A percentile compares a stretch with the other conserved stretches of the same genome.
Evolutionary conservation across 352 stramenopile genomes (phyloP).

Genomic region (Globisporangium cylindrosporum): DNA sequence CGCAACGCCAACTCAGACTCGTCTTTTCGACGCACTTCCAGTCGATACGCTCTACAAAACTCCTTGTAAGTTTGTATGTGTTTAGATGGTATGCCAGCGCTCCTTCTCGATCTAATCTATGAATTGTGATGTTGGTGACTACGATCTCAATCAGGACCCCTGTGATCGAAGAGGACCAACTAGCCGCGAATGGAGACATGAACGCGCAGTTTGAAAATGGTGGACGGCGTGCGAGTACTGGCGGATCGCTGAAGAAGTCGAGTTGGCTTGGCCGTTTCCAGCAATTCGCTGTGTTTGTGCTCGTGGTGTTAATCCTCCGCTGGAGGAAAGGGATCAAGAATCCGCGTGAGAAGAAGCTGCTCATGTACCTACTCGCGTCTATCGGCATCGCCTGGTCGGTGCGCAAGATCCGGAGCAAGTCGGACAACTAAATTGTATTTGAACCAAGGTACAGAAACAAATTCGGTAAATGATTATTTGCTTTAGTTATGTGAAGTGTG

Average conservation of each 20-base stretch:
- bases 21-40: slow-evolving; percentile 50
- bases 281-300: slow-evolving; percentile 34
- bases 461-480: slow-evolving; percentile 1
- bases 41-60: slow-evolving; percentile 50
- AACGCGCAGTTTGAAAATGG: slow-evolving; percentile 13
- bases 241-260: slow-evolving; percentile 4
- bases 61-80: slow-evolving; percentile 35
- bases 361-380: slow-evolving; percentile 66
- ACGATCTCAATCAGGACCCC: slow-evolving; percentile 30
- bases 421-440: slow-evolving; percentile 19
- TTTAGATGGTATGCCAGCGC: neutral
- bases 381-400: slow-evolving; percentile 61
- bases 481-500: neutral
- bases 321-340: slow-evolving; percentile 51
- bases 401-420: slow-evolving; percentile 40
- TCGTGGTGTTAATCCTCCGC: slow-evolving; percentile 39
- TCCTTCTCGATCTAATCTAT: neutral
- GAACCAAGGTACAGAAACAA: neutral
- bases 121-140: neutral
- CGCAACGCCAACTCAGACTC: slow-evolving; percentile 43
- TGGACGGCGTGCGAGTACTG: neutral
- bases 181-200: slow-evolving; percentile 12
- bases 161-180: slow-evolving; percentile 69
- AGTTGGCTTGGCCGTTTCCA: slow-evolving; percentile 38
- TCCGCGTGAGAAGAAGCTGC: slow-evolving; percentile 45